These are phyloP conservation scores for Ceratobasidium sp. DNA, from an alignment of 1,284 basidiomycete species.

Conservation along the genomic window DNA sequence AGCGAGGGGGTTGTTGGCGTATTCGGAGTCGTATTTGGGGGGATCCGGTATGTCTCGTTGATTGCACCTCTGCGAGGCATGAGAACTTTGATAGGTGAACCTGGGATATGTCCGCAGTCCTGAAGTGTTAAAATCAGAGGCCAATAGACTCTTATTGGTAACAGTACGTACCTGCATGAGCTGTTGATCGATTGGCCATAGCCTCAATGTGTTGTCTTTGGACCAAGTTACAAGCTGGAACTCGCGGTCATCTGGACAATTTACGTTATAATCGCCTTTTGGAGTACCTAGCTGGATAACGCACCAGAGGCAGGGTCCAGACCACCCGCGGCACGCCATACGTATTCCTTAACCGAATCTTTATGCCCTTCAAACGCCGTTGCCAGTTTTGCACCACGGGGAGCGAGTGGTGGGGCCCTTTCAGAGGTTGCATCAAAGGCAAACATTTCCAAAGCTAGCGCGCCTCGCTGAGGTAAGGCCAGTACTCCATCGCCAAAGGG, in stretches of 20 bases:
- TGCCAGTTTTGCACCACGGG: constrained; percentile 65
- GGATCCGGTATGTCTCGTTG: constrained; percentile 51
- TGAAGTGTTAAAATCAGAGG: constrained; percentile 45
- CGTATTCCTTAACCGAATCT: constrained; percentile 97
- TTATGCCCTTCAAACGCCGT: constrained; percentile 89
- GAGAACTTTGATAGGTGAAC: constrained; percentile 63
- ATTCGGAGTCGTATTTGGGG: constrained; percentile 48
- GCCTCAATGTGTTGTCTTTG: constrained; percentile 90
- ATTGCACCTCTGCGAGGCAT: constrained; percentile 61
- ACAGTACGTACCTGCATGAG: constrained; percentile 68
- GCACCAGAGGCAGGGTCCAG: constrained; percentile 55
- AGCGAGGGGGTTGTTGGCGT: constrained; percentile 30
- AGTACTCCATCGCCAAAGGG: constrained; percentile 94
- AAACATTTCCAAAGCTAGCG: constrained; percentile 87
- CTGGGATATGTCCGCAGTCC: constrained; percentile 63
- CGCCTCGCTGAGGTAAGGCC: constrained; percentile 90
- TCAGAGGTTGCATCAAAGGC: constrained; percentile 22
- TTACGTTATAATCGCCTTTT: not conserved
- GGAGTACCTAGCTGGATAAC: constrained; percentile 13
- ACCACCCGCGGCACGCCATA: constrained; percentile 83
- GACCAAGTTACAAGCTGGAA: constrained; percentile 98
- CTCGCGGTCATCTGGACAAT: constrained; percentile 70
- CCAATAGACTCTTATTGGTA: not conserved
- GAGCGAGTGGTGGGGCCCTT: constrained; percentile 56
- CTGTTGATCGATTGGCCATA: constrained; percentile 88